Evolutionary conservation across 2,329 filamentous ascomycete species (phyloP).

Genomic region (Bertia moriformis): DNA sequence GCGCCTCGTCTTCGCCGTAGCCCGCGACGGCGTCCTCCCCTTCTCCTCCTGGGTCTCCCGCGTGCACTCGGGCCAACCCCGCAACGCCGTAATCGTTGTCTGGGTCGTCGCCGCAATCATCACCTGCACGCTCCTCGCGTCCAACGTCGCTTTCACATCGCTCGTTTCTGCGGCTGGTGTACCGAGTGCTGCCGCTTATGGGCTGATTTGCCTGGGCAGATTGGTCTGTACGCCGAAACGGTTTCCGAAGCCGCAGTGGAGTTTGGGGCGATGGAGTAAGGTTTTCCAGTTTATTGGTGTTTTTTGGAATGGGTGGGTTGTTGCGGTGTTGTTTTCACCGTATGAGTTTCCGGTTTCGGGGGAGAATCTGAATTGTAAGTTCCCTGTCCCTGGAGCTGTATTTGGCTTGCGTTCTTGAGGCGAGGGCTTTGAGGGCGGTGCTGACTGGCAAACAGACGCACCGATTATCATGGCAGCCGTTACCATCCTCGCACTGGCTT

Average conservation of each 20-base stretch:
- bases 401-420: no score
- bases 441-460: slow-evolving; percentile 17
- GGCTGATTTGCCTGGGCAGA: slow-evolving; percentile 30
- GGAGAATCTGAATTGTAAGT: slow-evolving; percentile 25
- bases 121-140: slow-evolving; percentile 43
- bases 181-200: slow-evolving; percentile 33
- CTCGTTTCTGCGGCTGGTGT: slow-evolving; percentile 36
- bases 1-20: slow-evolving; percentile 47
- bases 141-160: slow-evolving; percentile 34
- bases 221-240: slow-evolving; percentile 28
- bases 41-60: slow-evolving; percentile 41
- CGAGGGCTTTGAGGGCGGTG: no score
- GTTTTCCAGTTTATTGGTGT: slow-evolving; percentile 30
- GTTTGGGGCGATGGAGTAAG: slow-evolving; percentile 24
- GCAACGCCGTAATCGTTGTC: slow-evolving; percentile 43
- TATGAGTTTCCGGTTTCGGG: slow-evolving; percentile 27
- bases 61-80: slow-evolving; percentile 38
- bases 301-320: slow-evolving; percentile 33
- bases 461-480: slow-evolving; percentile 33
- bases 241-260: slow-evolving; percentile 30
- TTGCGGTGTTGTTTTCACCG: slow-evolving; percentile 28
- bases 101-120: slow-evolving; percentile 36
- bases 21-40: slow-evolving; percentile 43
- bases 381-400: no score
- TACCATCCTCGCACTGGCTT: slow-evolving; percentile 29